These are phyloP conservation scores for Xylaria polymorpha DNA, from an alignment of 2,329 filamentous ascomycete genomes.

Conservation along the genomic window DNA sequence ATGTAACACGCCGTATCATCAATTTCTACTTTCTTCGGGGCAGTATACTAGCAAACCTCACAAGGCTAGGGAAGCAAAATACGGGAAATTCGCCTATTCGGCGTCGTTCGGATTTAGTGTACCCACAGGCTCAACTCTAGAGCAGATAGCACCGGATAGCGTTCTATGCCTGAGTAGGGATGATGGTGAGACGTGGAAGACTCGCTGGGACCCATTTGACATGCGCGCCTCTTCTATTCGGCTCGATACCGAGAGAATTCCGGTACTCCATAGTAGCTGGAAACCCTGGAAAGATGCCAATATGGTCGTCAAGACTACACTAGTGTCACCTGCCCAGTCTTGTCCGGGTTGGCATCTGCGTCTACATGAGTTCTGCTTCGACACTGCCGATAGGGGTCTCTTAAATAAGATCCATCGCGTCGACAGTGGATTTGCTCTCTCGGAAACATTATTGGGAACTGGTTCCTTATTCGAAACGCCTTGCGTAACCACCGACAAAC, in stretches of 20 bases:
- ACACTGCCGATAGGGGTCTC: background rate
- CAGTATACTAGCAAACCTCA: background rate
- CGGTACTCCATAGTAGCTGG: conserved; percentile 4
- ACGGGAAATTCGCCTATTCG: conserved; percentile 9
- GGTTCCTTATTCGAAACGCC: background rate
- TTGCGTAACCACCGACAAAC: background rate
- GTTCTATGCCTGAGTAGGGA: conserved; percentile 4
- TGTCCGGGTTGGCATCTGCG: conserved; percentile 1
- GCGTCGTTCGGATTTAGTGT: background rate
- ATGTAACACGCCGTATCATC: background rate
- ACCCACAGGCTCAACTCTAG: background rate
- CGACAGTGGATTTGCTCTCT: background rate
- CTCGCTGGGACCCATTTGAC: conserved; percentile 5
- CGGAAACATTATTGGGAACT: background rate
- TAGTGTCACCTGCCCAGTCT: background rate
- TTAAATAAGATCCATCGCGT: background rate
- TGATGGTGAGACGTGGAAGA: background rate
- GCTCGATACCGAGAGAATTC: background rate
- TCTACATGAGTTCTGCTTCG: background rate
- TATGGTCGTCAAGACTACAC: background rate
- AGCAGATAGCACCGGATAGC: conserved; percentile 2
- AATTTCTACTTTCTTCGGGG: background rate
- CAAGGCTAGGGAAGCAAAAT: background rate
- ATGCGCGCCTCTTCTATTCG: background rate
- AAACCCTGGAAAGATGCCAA: conserved; percentile 1